These are phyloP conservation scores for Ilex aquifolium DNA, from an alignment of 257 asterid species.

Conservation along the genomic window DNA sequence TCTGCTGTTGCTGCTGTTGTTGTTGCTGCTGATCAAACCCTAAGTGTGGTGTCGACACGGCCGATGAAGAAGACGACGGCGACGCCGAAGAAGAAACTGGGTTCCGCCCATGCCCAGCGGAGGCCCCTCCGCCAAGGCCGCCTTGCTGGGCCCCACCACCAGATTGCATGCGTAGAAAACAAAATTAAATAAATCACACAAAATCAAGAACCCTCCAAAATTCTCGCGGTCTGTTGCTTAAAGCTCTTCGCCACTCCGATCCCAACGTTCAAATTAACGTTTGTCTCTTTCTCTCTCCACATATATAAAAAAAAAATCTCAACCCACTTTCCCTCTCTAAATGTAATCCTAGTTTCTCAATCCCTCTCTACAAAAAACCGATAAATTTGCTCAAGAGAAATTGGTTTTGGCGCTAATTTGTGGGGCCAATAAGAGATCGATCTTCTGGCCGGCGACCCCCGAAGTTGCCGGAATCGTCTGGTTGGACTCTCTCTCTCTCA, in stretches of 20 bases:
- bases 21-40: conserved; percentile 91
- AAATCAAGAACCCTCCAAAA: neutral
- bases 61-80: conserved; percentile 91
- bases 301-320: conserved; percentile 6
- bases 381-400: conserved; percentile 7
- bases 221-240: conserved; percentile 19
- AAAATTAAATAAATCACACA: neutral
- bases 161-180: conserved; percentile 55
- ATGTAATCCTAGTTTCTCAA: neutral
- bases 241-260: conserved; percentile 25
- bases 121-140: conserved; percentile 33
- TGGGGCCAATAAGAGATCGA: conserved; percentile 47
- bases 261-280: conserved; percentile 40
- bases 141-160: conserved; percentile 93
- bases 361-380: conserved; percentile 19
- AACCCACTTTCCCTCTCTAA: conserved; percentile 9
- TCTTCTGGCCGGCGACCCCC: conserved; percentile 53
- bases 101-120: conserved; percentile 66
- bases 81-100: conserved; percentile 72
- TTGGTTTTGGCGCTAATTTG: conserved; percentile 30
- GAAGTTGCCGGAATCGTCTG: conserved; percentile 54
- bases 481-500: neutral
- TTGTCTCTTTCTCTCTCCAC: conserved; percentile 39
- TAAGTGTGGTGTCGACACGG: conserved; percentile 45
- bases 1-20: conserved; percentile 43